These are phyloP conservation scores for Metarhizium anisopliae DNA, from an alignment of 2,329 filamentous ascomycete species.

Conservation along the genomic window DNA sequence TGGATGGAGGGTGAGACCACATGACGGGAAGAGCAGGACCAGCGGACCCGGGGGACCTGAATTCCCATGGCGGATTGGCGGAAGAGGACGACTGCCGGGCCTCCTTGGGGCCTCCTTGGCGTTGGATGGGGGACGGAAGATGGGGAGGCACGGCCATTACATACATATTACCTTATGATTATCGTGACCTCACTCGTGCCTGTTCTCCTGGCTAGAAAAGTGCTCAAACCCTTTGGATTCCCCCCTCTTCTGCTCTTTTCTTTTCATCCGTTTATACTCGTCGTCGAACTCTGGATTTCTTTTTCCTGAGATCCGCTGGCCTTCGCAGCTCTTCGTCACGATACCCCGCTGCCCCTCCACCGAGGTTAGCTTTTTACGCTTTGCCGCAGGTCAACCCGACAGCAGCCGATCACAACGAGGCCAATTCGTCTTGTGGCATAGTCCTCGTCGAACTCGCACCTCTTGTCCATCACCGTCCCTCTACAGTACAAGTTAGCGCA, in stretches of 20 bases:
- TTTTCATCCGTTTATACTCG: no score
- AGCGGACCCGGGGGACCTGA: not conserved
- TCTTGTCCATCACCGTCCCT: not conserved
- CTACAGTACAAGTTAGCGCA: not conserved
- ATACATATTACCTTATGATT: not conserved
- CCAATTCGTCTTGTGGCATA: not conserved
- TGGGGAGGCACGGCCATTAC: not conserved
- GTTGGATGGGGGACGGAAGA: not conserved
- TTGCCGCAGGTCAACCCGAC: not conserved
- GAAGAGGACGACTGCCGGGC: no score
- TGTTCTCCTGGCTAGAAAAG: not conserved
- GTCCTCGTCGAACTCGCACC: not conserved
- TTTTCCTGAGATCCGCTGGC: no score
- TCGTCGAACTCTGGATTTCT: no score
- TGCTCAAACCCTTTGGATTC: not conserved
- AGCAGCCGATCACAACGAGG: conserved; percentile 4
- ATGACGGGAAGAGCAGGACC: not conserved
- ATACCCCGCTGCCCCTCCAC: conserved; percentile 4
- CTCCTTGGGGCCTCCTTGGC: no score
- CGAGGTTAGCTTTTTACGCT: conserved; percentile 4
- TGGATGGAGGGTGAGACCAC: not conserved
- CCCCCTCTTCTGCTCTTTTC: not conserved
- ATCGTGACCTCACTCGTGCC: not conserved
- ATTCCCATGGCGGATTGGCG: not conserved
- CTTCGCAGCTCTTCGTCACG: not conserved